phyloP scores from a whole-genome alignment of 2,329 filamentous ascomycete species.

The Ceratocystis diversiconidia region DNA sequence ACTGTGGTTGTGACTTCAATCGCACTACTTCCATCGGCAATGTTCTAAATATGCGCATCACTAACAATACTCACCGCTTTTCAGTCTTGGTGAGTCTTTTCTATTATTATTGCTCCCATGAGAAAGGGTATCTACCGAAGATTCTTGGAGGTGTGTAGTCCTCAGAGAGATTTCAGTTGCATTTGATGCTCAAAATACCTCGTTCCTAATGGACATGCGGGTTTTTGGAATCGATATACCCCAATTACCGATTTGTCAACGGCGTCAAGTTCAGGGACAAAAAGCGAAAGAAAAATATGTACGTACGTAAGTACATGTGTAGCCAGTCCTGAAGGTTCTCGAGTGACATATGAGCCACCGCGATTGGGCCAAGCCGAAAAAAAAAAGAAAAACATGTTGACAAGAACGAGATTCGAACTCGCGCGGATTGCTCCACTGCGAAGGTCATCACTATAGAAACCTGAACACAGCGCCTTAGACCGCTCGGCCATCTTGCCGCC shows the following conservation, averaged over 20 bases:
- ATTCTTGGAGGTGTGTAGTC: not conserved
- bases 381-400: constrained; percentile 12
- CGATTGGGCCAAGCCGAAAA: too few species aligned
- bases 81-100: not conserved
- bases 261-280: too few species aligned
- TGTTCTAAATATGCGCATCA: not conserved
- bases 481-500: too few species aligned
- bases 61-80: not conserved
- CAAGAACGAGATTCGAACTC: constrained; percentile 23
- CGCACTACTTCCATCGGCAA: not conserved
- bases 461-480: too few species aligned
- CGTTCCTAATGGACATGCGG: not conserved
- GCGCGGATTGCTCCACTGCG: constrained; percentile 19
- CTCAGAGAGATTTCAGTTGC: not conserved
- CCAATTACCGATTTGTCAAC: not conserved
- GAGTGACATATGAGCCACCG: too few species aligned
- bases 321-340: too few species aligned
- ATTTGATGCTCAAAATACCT: not conserved
- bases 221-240: not conserved
- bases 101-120: too few species aligned
- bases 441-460: not conserved
- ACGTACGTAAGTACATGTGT: too few species aligned
- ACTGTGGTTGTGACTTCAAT: not conserved
- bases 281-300: too few species aligned
- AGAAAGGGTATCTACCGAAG: too few species aligned